Conservation (phyloP, 805 yeast genomes). For the Candida ovalis region DNA sequence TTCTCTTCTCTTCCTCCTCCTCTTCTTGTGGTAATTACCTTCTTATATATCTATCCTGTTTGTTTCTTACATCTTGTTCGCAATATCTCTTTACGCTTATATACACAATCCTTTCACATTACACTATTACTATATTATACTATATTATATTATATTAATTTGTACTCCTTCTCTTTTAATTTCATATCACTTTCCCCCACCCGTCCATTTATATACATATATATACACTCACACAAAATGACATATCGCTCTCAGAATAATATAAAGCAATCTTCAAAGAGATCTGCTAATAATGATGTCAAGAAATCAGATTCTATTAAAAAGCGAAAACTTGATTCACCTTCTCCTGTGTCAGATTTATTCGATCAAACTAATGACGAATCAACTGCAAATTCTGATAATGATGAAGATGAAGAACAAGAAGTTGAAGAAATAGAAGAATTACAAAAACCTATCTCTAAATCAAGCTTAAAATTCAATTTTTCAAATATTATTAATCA, state of each 20-base stretch:
- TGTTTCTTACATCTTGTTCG: too few relatives aligned
- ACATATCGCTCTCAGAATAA: not conserved
- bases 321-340: slow-evolving; percentile 4
- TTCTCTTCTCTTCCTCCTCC: too few relatives aligned
- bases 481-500: slow-evolving; percentile 26
- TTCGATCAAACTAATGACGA: not conserved
- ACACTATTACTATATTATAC: too few relatives aligned
- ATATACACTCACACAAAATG: not conserved
- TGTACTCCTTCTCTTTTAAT: not conserved
- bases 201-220: not conserved
- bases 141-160: too few relatives aligned
- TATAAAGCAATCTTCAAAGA: not conserved
- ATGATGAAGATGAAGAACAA: slow-evolving; percentile 6
- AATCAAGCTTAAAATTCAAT: slow-evolving; percentile 21
- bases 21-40: too few relatives aligned
- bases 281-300: not conserved
- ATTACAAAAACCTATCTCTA: slow-evolving; percentile 10
- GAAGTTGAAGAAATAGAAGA: slow-evolving; percentile 5
- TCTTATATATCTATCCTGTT: too few relatives aligned
- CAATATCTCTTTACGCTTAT: too few relatives aligned
- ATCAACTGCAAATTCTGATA: not conserved
- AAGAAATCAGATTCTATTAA: not conserved
- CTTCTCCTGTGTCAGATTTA: not conserved
- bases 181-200: not conserved
- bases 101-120: too few relatives aligned